A percentile compares a stretch with the other conserved stretches of the same genome.
phyloP scores from a whole-genome alignment of 2,329 filamentous ascomycete genomes.

The Aspergillus calidoustus region DNA sequence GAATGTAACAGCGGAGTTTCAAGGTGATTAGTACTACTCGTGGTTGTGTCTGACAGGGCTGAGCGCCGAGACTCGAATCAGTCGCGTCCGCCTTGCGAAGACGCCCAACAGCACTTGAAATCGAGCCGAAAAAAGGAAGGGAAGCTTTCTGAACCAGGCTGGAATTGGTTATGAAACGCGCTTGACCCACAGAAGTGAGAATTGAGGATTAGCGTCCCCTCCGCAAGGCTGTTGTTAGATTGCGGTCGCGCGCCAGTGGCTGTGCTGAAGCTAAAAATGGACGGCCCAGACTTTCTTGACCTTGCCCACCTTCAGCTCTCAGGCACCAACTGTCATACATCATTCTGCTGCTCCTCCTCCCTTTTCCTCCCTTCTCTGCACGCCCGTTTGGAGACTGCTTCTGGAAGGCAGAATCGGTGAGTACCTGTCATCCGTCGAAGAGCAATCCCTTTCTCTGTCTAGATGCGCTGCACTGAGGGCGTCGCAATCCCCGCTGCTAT shows the following conservation, averaged over 20 bases:
- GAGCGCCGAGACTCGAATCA: neutral
- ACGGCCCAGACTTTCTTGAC: constrained; percentile 4
- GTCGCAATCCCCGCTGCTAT: neutral
- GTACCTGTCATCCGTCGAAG: neutral
- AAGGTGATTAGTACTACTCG: neutral
- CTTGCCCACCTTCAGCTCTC: constrained; percentile 2
- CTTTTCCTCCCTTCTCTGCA: neutral
- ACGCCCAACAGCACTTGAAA: neutral
- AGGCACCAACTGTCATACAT: constrained; percentile 1
- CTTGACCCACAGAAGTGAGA: constrained; percentile 1
- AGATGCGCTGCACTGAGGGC: neutral
- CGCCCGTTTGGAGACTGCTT: neutral
- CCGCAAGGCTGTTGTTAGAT: constrained; percentile 1
- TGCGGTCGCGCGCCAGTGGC: constrained; percentile 1
- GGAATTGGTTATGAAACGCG: constrained; percentile 8
- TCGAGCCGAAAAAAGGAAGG: neutral
- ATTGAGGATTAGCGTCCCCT: neutral
- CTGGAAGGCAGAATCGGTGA: constrained; percentile 14
- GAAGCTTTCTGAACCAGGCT: constrained; percentile 2
- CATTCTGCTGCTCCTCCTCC: neutral
- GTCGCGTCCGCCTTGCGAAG: constrained; percentile 3
- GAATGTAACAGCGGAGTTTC: neutral
- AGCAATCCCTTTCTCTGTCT: neutral
- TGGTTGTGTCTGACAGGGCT: constrained; percentile 5
- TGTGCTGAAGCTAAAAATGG: constrained; percentile 11